These are phyloP conservation scores for Cryptococcus deneoformans DNA, from an alignment of 1,284 basidiomycete genomes.

Conservation along the genomic window DNA sequence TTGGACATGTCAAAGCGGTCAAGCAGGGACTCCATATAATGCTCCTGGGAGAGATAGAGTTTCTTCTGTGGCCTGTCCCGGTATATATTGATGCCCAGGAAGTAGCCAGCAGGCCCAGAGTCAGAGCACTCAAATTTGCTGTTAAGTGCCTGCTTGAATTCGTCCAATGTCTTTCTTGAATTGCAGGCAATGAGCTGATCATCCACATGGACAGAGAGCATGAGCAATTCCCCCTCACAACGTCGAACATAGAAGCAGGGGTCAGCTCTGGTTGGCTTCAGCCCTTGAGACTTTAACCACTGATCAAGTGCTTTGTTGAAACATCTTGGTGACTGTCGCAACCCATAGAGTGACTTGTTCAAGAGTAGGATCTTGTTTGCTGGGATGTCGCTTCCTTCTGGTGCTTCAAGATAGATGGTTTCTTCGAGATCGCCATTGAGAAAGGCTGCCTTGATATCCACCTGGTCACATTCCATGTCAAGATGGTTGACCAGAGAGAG, in stretches of 20 bases:
- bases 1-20: conserved; percentile 18
- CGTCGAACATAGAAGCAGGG: conserved; percentile 1
- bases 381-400: no score
- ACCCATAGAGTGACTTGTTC: no score
- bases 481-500: no score
- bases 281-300: conserved; percentile 4
- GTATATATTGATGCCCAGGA: conserved; percentile 22
- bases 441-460: no score
- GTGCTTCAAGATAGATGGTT: no score
- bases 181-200: conserved; percentile 26
- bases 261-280: conserved; percentile 6
- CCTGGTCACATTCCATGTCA: no score
- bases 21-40: conserved; percentile 19
- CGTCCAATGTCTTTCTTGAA: conserved; percentile 5
- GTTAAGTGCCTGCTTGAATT: conserved; percentile 20
- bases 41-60: conserved; percentile 20
- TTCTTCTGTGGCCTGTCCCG: conserved; percentile 5
- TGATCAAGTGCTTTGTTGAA: conserved; percentile 17
- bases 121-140: conserved; percentile 19
- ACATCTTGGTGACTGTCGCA: conserved; percentile 9
- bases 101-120: conserved; percentile 18
- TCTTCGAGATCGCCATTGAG: no score
- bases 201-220: conserved; percentile 19
- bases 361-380: no score
- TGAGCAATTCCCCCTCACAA: conserved; percentile 10